Evolutionary conservation across 2,329 filamentous ascomycete genomes (phyloP).

Genomic region (Cladosporium halotolerans): DNA sequence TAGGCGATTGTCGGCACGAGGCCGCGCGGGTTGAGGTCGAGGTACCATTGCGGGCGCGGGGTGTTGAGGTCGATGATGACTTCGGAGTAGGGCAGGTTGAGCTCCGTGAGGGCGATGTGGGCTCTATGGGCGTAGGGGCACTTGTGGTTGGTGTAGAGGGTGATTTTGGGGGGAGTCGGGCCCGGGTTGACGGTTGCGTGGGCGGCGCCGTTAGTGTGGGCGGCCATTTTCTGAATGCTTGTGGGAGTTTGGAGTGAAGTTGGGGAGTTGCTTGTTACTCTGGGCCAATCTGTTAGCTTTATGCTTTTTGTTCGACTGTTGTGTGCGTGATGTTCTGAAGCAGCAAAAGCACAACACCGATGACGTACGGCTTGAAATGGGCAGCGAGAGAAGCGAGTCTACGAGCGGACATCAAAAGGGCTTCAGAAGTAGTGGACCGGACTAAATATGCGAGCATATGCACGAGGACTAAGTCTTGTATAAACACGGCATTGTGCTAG

Average conservation of each 20-base stretch:
- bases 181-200: background rate
- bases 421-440: background rate
- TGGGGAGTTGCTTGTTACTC: background rate
- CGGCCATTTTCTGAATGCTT: background rate
- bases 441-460: background rate
- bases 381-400: background rate
- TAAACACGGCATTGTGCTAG: background rate
- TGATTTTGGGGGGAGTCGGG: constrained; percentile 45
- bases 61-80: constrained; percentile 57
- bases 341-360: background rate
- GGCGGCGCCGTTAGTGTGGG: constrained; percentile 10
- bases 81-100: constrained; percentile 29
- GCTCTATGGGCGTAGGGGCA: constrained; percentile 73
- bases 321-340: background rate
- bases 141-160: constrained; percentile 61
- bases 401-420: constrained; percentile 1
- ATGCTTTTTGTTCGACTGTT: background rate
- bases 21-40: constrained; percentile 71
- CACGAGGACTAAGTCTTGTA: background rate
- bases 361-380: constrained; percentile 9
- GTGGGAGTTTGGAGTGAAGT: background rate
- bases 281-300: background rate
- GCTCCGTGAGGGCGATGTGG: constrained; percentile 29
- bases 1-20: constrained; percentile 67
- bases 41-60: constrained; percentile 67